Conservation (phyloP, 192 early-diverging fungal genomes). For the Paraglomus brasilianum region DNA sequence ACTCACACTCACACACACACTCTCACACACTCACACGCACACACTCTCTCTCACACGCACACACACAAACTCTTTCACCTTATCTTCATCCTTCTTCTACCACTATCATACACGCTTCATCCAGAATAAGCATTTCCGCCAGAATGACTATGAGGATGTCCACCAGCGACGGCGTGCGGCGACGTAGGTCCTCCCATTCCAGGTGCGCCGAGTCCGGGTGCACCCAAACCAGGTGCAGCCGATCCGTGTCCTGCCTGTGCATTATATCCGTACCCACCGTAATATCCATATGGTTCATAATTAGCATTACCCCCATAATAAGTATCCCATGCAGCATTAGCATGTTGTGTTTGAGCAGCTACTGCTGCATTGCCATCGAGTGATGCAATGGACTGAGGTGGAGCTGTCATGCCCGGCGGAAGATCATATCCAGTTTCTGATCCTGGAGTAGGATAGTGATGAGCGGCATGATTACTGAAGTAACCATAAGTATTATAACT, state of each 20-base stretch:
- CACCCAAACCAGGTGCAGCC: background rate
- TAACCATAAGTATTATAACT: slow-evolving; percentile 27
- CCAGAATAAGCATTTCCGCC: slow-evolving; percentile 6
- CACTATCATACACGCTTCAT: background rate
- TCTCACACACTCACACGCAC: too few relatives aligned
- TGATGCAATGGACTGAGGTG: slow-evolving; percentile 27
- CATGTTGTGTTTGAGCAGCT: slow-evolving; percentile 19
- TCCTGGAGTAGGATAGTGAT: slow-evolving; percentile 28
- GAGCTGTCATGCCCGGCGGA: slow-evolving; percentile 30
- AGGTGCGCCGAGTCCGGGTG: slow-evolving; percentile 1
- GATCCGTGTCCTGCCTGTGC: slow-evolving; percentile 2
- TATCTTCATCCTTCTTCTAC: too few relatives aligned
- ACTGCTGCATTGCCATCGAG: slow-evolving; percentile 23
- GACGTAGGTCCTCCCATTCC: background rate
- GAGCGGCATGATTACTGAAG: slow-evolving; percentile 19
- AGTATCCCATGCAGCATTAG: slow-evolving; percentile 2
- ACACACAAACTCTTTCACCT: too few relatives aligned
- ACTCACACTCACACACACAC: too few relatives aligned
- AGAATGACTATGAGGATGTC: background rate
- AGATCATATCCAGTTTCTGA: slow-evolving; percentile 30
- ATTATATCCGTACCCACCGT: slow-evolving; percentile 13
- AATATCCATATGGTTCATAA: slow-evolving; percentile 32
- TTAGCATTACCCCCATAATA: slow-evolving; percentile 26
- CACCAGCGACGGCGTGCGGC: background rate
- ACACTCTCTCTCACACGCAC: too few relatives aligned